Percentiles rank a stretch among this genome's conserved stretches.
Evolutionary conservation across 192 early-diverging fungal species (phyloP).

Genomic region (Spizellomyces punctatus): DNA sequence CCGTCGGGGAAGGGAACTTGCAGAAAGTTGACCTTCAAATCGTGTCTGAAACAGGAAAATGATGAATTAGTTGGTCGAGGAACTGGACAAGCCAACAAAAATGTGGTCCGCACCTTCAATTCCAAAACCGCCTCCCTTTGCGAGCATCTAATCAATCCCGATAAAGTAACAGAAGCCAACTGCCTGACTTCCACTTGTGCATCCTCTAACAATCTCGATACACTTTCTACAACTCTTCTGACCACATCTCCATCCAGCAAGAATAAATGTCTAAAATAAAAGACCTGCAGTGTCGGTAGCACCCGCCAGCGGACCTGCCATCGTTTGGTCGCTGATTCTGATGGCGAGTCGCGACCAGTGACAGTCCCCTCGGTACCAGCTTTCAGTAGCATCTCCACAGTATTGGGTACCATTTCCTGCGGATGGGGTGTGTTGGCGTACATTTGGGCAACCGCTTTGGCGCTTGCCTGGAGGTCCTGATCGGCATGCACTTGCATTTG

Average conservation of each 20-base stretch:
- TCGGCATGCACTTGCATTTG: slow-evolving; percentile 76
- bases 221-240: slow-evolving; percentile 65
- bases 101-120: slow-evolving; percentile 39
- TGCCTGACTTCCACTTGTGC: slow-evolving; percentile 86
- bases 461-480: slow-evolving; percentile 66
- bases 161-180: slow-evolving; percentile 73
- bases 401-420: slow-evolving; percentile 44
- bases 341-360: not conserved
- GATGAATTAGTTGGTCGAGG: too few species aligned
- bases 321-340: not conserved
- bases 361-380: slow-evolving; percentile 7
- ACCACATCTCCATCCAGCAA: slow-evolving; percentile 62
- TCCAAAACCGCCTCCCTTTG: slow-evolving; percentile 62
- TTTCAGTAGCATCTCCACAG: slow-evolving; percentile 60
- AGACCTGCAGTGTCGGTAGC: slow-evolving; percentile 81
- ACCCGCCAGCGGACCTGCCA: slow-evolving; percentile 85
- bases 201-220: slow-evolving; percentile 67
- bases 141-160: slow-evolving; percentile 79
- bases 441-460: slow-evolving; percentile 50
- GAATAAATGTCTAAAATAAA: slow-evolving; percentile 85
- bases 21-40: too few species aligned
- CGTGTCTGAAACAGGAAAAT: too few species aligned
- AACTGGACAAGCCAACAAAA: too few species aligned
- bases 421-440: slow-evolving; percentile 61
- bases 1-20: not conserved